Base-by-base conservation (phyloP, 2,329 filamentous ascomycete genomes). In the Clarireedia hainanense region DNA sequence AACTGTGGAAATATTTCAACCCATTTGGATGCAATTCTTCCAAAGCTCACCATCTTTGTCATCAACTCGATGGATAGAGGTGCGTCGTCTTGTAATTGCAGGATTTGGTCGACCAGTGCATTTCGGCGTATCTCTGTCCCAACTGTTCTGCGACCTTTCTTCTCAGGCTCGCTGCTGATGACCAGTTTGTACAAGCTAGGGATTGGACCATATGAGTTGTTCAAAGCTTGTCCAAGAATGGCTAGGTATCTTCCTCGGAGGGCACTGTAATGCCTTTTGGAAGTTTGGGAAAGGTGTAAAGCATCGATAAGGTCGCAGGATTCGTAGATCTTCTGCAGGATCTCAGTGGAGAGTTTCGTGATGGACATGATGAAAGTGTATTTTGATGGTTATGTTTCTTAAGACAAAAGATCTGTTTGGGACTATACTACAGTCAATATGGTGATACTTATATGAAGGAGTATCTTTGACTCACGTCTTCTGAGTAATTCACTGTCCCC, bases 311-410 rank as follows among this genome's bases (percentile, higher is more conserved):
- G 59, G 36, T 60, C 61, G 12, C 61, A 53, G 42, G 60, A 63
- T 54, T 66, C 64, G 57, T 64, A 66, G 57, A 68, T 67, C 55
- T 60, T 64, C 50, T 67, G 65, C 10, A 68, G 57, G 54, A 68
- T 49, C 60, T 68, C 66, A n/a, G 64, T 67, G 26, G 66, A 66
- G 49, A 68, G 61, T 48, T 57, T 47, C 42, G 56, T 62, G 53
- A 65, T 63, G 34, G 63, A 61, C 65, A 67, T 68, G 20, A 46
- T 65, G 58, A 42, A 20, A 45, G 27, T 26, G 26, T 30, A 30
- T 30, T 7, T 30, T 30, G 9, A 9, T 7, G 7, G 12, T 30
- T 10, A 40, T 23, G 10, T 39, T 42, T 42, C 27, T 15, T 57
- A 10, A 30, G 27, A 30, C 27, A 4, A 10, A 30, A 10, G 10